Base-by-base conservation (phyloP, 345 rosid species). In the Microthlaspi erraticum region DNA sequence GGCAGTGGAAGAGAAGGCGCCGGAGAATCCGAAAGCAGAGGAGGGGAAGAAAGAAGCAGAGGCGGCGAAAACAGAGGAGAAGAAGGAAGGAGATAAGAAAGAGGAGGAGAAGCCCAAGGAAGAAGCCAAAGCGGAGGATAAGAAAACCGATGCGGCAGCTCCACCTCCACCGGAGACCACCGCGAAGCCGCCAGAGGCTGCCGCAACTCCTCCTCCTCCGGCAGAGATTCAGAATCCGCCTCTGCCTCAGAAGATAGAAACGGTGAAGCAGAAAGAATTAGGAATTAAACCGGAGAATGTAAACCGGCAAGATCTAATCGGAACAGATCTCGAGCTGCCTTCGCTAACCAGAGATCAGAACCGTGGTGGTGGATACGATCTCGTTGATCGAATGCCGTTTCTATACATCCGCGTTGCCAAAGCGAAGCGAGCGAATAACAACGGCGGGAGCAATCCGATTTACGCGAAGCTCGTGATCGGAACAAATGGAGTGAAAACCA, bases 331-430 rank as follows among this genome's bases (percentile, higher is more conserved):
- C 1, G 87, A 90, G 33, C 86, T 92, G 39, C 83, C 82, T 9
- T 88, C 91, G 7, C 71, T 83, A 17, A 57, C 83, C 20, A 64
- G 77, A 31, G 85, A 88, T 20, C 88, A 83, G 26, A 76, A 83
- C 68, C 85, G 85, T 18, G 76, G 83, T n/a, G 78, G 78, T 14
- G 79, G 87, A 0, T 85, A 84, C 71, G 96, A 92, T 78, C 91
- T 90, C 0, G 95, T 92, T 0, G 93, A 90, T 61, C 80, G 90
- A 10, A 84, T 92, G 95, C 88, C 93, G 11, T 92, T 90, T 85
- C 82, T 92, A 9, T 92, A 85, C 52, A 83, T 84, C 23, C 88
- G 96, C 0, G 88, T 84, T 0, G 86, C 89, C 29, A 92, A 92
- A 56, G 92, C 88, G 1, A 90, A 92, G 66, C 66, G 79, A 76